Base-by-base conservation (phyloP, 2,329 filamentous ascomycete genomes). In the Aspergillus brasiliensis region DNA sequence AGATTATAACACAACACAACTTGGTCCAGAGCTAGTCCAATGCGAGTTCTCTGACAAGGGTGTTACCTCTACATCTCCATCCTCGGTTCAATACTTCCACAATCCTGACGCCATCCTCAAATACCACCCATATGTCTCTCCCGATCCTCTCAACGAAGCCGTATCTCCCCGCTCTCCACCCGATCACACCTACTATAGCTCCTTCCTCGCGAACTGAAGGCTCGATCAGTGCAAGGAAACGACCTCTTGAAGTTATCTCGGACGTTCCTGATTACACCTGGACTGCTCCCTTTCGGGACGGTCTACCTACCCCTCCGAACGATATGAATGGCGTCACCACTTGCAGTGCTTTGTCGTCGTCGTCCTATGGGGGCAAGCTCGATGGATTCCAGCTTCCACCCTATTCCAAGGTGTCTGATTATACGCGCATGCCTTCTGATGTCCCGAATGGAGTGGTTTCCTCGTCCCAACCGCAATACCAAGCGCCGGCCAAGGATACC, bases 261-360 rank as follows among this genome's bases (percentile, higher is more conserved):
- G 64, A 68, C 48, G 47, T 63, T 51, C 61, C 68, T 38, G 66
- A 67, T 52, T 62, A 65, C 25, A 56, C 56, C 59, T 75, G 73
- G 72, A 72, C 72, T 63, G 72, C 70, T 72, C 71, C 75, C 53
- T 73, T 75, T 54, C 66, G 74, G 69, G 74, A 74, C 75, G 76
- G 76, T 66, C 67, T 78, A 38, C 76, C 75, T 21, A 78, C 76
- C 25, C 76, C 76, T 58, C 77, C 76, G 38, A 67, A 65, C 73
- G 76, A 78, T 53, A 78, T 78, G 77, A 75, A 71, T 52, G 74
- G 76, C n/a, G 66, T 78, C 51, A 69, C 76, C 21, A 69, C 76
- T 28, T 75, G 76, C 60, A 76, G 73, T 61, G 69, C 67, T 28
- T 62, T 74, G 27, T 67, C 71, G 15, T 51, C 71, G 17, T 61